These are phyloP conservation scores for Microbotryum silenes-acaulis DNA, from an alignment of 1,284 basidiomycete species.

Conservation along the genomic window DNA sequence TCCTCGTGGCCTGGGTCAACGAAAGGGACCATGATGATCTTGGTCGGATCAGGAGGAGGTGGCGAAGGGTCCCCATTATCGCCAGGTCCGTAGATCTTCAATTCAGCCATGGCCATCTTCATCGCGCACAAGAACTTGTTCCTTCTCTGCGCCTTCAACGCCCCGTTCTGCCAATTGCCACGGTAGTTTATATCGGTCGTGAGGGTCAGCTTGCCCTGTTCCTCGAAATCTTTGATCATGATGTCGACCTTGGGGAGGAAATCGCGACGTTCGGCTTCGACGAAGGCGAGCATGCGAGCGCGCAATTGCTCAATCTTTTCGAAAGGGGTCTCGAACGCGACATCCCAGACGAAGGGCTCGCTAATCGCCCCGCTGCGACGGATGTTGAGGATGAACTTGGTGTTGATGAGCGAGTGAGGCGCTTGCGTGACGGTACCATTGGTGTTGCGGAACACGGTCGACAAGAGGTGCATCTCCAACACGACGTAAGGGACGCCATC, in stretches of 20 bases:
- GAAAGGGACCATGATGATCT: not conserved
- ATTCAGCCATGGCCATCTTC: slow-evolving; percentile 56
- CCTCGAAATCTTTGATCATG: slow-evolving; percentile 59
- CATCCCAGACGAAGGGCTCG: slow-evolving; percentile 69
- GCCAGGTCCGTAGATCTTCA: slow-evolving; percentile 65
- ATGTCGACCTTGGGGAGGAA: slow-evolving; percentile 40
- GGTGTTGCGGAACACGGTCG: slow-evolving; percentile 50
- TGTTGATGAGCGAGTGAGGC: slow-evolving; percentile 60
- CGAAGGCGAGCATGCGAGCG: slow-evolving; percentile 70
- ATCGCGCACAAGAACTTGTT: slow-evolving; percentile 89
- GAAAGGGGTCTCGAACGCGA: slow-evolving; percentile 69
- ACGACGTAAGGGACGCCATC: slow-evolving; percentile 61
- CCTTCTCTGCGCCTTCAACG: slow-evolving; percentile 59
- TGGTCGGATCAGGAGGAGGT: slow-evolving; percentile 40
- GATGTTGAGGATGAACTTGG: slow-evolving; percentile 50
- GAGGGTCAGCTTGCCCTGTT: slow-evolving; percentile 69
- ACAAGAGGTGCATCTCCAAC: slow-evolving; percentile 67
- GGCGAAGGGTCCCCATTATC: slow-evolving; percentile 56
- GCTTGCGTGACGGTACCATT: slow-evolving; percentile 53
- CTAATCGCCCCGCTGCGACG: slow-evolving; percentile 47
- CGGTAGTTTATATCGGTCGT: slow-evolving; percentile 83
- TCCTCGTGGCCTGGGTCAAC: not conserved
- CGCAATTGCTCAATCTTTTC: slow-evolving; percentile 68
- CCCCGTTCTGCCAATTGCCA: slow-evolving; percentile 76
- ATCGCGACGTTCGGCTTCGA: slow-evolving; percentile 48